Percentiles rank a stretch among this genome's conserved stretches.
phyloP scores from a whole-genome alignment of 2,329 filamentous ascomycete species.

The Aspergillus sp. region DNA sequence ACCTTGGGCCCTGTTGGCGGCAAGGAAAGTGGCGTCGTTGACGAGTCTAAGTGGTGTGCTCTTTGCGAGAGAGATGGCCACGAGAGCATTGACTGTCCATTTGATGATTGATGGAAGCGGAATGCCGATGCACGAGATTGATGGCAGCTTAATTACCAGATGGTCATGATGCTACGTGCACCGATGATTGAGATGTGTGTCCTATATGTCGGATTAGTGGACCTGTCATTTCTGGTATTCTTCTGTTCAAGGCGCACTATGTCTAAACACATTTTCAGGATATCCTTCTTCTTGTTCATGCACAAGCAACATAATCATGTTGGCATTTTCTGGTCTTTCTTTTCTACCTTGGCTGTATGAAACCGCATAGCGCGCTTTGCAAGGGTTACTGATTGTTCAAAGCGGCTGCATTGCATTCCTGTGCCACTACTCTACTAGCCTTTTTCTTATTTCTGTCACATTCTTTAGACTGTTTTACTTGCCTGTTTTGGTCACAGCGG shows the following conservation, averaged over 20 bases:
- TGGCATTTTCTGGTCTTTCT: slow-evolving; percentile 3
- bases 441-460: neutral
- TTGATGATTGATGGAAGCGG: slow-evolving; percentile 65
- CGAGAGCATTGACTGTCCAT: slow-evolving; percentile 91
- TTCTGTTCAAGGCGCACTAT: neutral
- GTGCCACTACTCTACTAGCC: neutral
- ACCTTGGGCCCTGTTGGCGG: slow-evolving; percentile 67
- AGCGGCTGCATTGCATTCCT: neutral
- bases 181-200: neutral
- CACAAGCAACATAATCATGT: neutral
- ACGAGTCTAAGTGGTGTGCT: slow-evolving; percentile 92
- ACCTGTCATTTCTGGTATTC: neutral
- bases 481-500: neutral
- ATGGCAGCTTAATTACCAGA: neutral
- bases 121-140: neutral
- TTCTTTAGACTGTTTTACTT: neutral
- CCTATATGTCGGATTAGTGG: neutral
- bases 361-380: neutral
- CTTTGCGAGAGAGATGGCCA: slow-evolving; percentile 95
- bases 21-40: slow-evolving; percentile 74
- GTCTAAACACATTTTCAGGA: neutral
- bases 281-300: neutral
- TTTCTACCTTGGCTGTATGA: neutral
- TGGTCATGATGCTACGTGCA: neutral
- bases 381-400: neutral